These are phyloP conservation scores for Fusarium pseudonygamai DNA, from an alignment of 2,329 filamentous ascomycete genomes.

Conservation along the genomic window DNA sequence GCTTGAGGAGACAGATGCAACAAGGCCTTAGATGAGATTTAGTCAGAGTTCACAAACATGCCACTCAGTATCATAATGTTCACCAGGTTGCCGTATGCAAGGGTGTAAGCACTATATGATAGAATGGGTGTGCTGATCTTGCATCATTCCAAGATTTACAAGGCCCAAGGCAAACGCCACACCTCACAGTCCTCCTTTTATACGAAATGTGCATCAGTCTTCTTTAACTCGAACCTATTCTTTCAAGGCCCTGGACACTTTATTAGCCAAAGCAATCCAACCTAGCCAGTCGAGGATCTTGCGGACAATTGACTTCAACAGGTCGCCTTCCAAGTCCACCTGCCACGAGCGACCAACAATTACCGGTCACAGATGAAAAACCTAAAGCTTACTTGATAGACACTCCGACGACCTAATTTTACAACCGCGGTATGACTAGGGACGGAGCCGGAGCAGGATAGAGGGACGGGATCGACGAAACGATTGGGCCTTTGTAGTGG, in stretches of 20 bases:
- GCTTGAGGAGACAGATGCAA: no score
- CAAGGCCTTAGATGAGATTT: neutral
- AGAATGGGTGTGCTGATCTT: neutral
- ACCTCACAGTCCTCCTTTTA: neutral
- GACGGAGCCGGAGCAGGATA: neutral
- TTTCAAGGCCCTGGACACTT: neutral
- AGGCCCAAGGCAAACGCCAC: neutral
- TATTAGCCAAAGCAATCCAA: neutral
- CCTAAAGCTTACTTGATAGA: neutral
- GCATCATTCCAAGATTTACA: neutral
- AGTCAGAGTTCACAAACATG: neutral
- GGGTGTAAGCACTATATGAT: neutral
- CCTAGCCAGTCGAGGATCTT: neutral
- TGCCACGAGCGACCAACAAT: neutral
- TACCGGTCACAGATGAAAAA: no score
- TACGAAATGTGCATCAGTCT: neutral
- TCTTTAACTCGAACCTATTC: fast-evolving
- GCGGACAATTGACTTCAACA: neutral
- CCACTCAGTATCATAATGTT: no score
- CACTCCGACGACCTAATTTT: no score
- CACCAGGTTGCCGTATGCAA: neutral
- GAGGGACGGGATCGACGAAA: neutral
- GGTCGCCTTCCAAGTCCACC: neutral
- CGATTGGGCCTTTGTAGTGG: neutral
- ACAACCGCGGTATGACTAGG: no score